Evolutionary conservation across 495 filamentous ascomycete genomes (phyloP), one percentile per base, ranked within the genome.

Genomic region (Cudoniella acicularis): DNA sequence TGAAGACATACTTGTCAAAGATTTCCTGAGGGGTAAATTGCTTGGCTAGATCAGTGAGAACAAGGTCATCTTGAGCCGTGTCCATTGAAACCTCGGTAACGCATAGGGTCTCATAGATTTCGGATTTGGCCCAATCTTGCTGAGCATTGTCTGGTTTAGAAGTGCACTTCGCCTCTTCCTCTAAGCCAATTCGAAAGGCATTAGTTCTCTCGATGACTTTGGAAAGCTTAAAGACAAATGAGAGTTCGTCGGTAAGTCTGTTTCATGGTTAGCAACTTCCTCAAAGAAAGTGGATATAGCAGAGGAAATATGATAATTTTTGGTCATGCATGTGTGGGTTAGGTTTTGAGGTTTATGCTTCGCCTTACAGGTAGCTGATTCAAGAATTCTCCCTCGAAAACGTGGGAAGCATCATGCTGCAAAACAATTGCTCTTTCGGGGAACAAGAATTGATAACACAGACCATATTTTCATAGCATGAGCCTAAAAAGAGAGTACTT

Each of bases 61-160:
- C 22, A 6, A 30, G 1, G 6, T 47, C 56, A 51, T 58, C 56
- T 21, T 52, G 10, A 20, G 23, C 57, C n/a, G 57, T 51, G 6
- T 36, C 30, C 30, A 36, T 36, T 17, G 6, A 4, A n/a, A 53
- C 30, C 10, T 24, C 24, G 42, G 3, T 11, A 18, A 43, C n/a
- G 3, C 6, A 17, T 18, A 58, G 8, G 22, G 46, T 23, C 10
- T 21, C 42, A 23, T 51, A 23, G 3, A 58, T 50, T 30, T 58
- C 30, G 1, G 21, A 53, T 20, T 59, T 54, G 4, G 27, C 10
- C 41, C 49, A 60, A 17, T 54, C 43, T 50, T 42, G 17, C 3
- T 25, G 25, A 0, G 30, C 10, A 21, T 18, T 53, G 25, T 18
- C 21, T 18, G 10, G n/a, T 21, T 45, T 53, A 23, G 21, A 22